Conservation (phyloP, 345 rosid species). For the Laguncularia racemosa region DNA sequence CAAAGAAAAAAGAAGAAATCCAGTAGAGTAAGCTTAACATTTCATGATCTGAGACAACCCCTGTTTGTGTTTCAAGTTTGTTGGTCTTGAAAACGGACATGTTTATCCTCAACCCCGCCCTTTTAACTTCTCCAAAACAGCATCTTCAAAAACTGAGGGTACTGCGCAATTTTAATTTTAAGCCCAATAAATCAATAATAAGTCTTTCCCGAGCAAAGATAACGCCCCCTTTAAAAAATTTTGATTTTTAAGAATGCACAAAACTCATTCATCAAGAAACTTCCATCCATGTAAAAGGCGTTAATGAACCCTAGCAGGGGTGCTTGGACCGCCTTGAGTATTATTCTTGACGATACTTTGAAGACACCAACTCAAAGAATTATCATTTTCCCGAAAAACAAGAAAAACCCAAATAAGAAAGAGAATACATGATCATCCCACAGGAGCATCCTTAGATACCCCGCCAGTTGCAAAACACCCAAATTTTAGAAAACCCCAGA, state of each 20-base stretch:
- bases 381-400: slow-evolving; percentile 75
- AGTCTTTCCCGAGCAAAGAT: neutral
- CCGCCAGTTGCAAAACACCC: neutral
- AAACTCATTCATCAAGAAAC: slow-evolving; percentile 6
- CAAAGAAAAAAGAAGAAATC: slow-evolving; percentile 88
- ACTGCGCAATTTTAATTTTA: slow-evolving; percentile 28
- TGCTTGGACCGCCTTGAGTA: slow-evolving; percentile 71
- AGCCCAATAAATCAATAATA: slow-evolving; percentile 6
- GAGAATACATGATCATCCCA: neutral
- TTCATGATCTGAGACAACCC: slow-evolving; percentile 70
- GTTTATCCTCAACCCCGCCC: slow-evolving; percentile 83
- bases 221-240: neutral
- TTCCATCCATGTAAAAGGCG: slow-evolving; percentile 69
- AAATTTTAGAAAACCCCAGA: too few species aligned
- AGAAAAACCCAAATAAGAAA: slow-evolving; percentile 3
- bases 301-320: slow-evolving; percentile 72
- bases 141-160: slow-evolving; percentile 88
- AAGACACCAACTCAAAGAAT: slow-evolving; percentile 87
- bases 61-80: slow-evolving; percentile 38
- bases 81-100: slow-evolving; percentile 43
- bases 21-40: slow-evolving; percentile 86
- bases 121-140: slow-evolving; percentile 66
- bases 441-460: neutral
- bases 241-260: slow-evolving; percentile 2
- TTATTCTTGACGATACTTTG: slow-evolving; percentile 59